A percentile compares a stretch with the other conserved stretches of the same genome.
These are phyloP conservation scores for Verticillium nonalfalfae DNA, from an alignment of 2,329 filamentous ascomycete species.

Conservation along the genomic window DNA sequence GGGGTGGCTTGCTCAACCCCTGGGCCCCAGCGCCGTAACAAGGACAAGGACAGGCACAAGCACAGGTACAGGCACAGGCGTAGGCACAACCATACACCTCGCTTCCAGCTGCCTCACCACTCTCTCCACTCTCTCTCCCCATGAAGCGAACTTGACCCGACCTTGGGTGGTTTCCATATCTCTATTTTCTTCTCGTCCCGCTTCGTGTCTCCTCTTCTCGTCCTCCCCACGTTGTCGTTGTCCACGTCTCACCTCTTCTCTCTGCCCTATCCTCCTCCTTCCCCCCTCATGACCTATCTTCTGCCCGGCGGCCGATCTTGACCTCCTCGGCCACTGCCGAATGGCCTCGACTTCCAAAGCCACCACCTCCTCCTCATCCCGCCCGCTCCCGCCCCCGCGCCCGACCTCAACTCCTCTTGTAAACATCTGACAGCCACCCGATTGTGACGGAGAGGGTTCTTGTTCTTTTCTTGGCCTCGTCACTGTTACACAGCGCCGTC, in stretches of 20 bases:
- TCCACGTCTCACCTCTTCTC: neutral
- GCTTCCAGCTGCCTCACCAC: neutral
- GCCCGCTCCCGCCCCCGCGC: neutral
- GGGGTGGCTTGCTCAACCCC: neutral
- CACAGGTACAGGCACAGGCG: neutral
- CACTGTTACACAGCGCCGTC: neutral
- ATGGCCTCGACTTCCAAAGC: neutral
- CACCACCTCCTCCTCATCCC: neutral
- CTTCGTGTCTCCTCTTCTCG: neutral
- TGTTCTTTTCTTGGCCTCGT: neutral
- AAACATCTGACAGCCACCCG: neutral
- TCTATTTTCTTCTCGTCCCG: neutral
- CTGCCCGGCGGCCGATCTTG: neutral
- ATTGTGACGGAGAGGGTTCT: neutral
- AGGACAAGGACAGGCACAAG: neutral
- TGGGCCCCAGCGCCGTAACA: neutral
- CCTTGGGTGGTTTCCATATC: neutral
- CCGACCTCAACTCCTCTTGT: neutral
- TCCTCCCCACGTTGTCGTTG: neutral
- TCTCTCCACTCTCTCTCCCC: neutral
- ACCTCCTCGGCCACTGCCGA: neutral
- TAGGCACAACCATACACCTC: neutral
- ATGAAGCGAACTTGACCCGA: neutral
- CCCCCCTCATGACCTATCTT: neutral
- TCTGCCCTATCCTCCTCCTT: neutral